A percentile compares a stretch with the other conserved stretches of the same genome.
Evolutionary conservation across 2,329 filamentous ascomycete species (phyloP).

Genomic region (Scleromitrula shiraiana): DNA sequence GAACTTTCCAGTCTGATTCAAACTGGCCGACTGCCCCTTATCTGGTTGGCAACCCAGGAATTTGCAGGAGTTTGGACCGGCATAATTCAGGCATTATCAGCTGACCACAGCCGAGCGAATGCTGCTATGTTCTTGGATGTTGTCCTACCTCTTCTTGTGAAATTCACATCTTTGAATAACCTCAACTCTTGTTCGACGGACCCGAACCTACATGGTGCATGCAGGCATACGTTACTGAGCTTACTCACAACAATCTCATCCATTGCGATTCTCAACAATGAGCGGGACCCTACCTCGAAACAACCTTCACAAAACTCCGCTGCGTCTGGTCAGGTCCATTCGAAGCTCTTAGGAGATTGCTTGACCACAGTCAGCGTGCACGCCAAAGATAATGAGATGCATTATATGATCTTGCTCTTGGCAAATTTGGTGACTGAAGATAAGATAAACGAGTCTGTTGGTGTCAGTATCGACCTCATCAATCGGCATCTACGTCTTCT

Average conservation of each 20-base stretch:
- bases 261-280: slow-evolving; percentile 28
- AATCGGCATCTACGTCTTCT: background rate
- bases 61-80: slow-evolving; percentile 37
- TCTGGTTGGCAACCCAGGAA: slow-evolving; percentile 38
- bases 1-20: slow-evolving; percentile 33
- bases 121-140: slow-evolving; percentile 32
- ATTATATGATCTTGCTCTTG: slow-evolving; percentile 15
- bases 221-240: slow-evolving; percentile 34
- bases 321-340: background rate
- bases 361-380: background rate
- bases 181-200: background rate
- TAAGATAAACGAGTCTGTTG: background rate
- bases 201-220: slow-evolving; percentile 12
- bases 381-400: background rate
- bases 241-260: slow-evolving; percentile 35
- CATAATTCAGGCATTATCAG: slow-evolving; percentile 32
- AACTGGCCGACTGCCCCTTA: slow-evolving; percentile 30
- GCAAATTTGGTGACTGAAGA: slow-evolving; percentile 17
- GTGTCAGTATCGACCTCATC: slow-evolving; percentile 1
- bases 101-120: slow-evolving; percentile 28
- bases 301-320: background rate
- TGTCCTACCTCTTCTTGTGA: slow-evolving; percentile 28
- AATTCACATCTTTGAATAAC: slow-evolving; percentile 1
- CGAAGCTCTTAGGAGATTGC: slow-evolving; percentile 1
- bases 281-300: background rate